A percentile compares a stretch with the other conserved stretches of the same genome.
phyloP scores from a whole-genome alignment of 306 rosid genomes.

The Acacia crassicarpa region DNA sequence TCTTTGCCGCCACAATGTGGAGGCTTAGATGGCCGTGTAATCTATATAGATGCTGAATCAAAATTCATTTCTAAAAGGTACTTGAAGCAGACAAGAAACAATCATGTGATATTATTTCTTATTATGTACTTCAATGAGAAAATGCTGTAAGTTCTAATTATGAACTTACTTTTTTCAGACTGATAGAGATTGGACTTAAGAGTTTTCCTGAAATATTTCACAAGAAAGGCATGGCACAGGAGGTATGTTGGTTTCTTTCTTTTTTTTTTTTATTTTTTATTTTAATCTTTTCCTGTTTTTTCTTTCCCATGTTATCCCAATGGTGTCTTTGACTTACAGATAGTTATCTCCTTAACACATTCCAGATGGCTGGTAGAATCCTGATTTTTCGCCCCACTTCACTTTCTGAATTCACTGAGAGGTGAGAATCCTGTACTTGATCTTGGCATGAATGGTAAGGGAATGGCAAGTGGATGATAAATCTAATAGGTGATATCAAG shows the following conservation, averaged over 20 bases:
- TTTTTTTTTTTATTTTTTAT: neutral
- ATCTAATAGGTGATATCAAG: neutral
- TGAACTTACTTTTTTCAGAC: constrained; percentile 42
- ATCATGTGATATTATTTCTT: constrained; percentile 19
- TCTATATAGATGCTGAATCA: constrained; percentile 84
- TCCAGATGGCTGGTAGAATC: constrained; percentile 91
- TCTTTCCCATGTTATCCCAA: constrained; percentile 5
- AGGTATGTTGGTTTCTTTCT: too few relatives aligned
- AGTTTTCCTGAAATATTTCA: constrained; percentile 87
- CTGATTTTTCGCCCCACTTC: constrained; percentile 76
- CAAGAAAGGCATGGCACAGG: constrained; percentile 78
- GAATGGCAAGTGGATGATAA: neutral
- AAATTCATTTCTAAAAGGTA: constrained; percentile 91
- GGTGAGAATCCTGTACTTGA: constrained; percentile 44
- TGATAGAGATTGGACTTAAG: constrained; percentile 81
- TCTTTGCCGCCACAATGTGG: constrained; percentile 67
- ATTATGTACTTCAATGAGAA: constrained; percentile 6
- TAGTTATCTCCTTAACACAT: constrained; percentile 28
- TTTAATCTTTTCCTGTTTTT: constrained; percentile 1
- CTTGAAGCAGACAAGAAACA: neutral
- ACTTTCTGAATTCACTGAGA: constrained; percentile 79
- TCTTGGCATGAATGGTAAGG: constrained; percentile 7
- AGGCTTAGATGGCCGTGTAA: constrained; percentile 80
- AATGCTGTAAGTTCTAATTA: neutral
- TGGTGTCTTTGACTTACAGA: neutral